Base-by-base conservation (phyloP, 495 filamentous ascomycete species). In the Cairneyella variabilis region DNA sequence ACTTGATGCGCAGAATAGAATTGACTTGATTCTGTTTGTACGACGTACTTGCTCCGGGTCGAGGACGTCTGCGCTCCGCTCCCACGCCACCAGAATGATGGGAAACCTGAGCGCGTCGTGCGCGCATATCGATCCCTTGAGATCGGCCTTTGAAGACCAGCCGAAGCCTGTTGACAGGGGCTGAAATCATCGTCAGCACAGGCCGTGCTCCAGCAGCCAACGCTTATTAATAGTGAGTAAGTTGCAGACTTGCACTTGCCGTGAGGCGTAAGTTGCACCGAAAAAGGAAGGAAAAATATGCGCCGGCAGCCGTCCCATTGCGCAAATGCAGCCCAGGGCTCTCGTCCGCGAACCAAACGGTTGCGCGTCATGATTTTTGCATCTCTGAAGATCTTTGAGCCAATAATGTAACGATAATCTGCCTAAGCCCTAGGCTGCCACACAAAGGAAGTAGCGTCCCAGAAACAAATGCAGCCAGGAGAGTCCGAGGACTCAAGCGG, bases 301-400 rank as follows among this genome's bases (percentile, higher is more conserved):
- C 27, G 39, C 27, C 50, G 39, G 50, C 38, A 53, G 30, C 48
- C 50, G 22, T 53, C 39, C 41, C 4, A 14, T 28, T 36, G 32
- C 10, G 20, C 14, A 18, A 22, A 43, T 16, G 38, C 22, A 23
- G 28, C 22, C 27, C 12, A 20, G 36, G 18, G 23, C 36, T 21
- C 14, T 32, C 41, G 10, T 36, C 21, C 21, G 39, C 52, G 22
- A 48, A 38, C 11, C 34, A 37, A 39, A 40, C n/a, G 23, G 41
- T 53, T 49, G 50, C 42, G 49, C 56, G 56, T 58, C 56, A 58
- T 58, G 17, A 23, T 22, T 34, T n/a, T n/a, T n/a, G n/a, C n/a
- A n/a, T n/a, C n/a, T n/a, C n/a, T n/a, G n/a, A n/a, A n/a, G n/a
- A n/a, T n/a, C 30, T 39, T 20, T 47, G 37, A 46, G 14, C 43